A percentile compares a stretch with the other conserved stretches of the same genome.
Conservation (phyloP, 2,329 filamentous ascomycete genomes). For the Paecilomyces sp. region DNA sequence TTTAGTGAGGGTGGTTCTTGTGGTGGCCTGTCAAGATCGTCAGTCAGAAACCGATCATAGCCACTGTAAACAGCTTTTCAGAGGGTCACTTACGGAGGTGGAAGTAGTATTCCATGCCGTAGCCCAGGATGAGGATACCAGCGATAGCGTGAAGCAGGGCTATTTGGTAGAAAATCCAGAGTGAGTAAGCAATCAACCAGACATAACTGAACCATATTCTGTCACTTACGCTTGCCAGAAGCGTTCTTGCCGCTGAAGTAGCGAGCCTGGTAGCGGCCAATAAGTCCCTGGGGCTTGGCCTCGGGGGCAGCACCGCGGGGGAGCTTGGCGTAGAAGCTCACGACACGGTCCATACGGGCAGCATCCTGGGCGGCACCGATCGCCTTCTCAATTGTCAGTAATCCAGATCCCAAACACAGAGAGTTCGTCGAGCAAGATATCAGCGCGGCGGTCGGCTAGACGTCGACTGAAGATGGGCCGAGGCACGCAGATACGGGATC, state of each 20-base stretch:
- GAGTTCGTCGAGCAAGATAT: background rate
- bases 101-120: conserved; percentile 99
- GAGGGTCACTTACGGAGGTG: conserved; percentile 73
- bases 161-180: conserved; percentile 33
- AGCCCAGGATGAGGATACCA: conserved; percentile 72
- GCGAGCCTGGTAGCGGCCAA: conserved; percentile 75
- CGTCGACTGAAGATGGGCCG: background rate
- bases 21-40: conserved; percentile 67
- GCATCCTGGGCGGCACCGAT: conserved; percentile 94
- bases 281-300: conserved; percentile 69
- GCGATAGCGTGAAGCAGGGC: conserved; percentile 83
- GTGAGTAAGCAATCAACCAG: background rate
- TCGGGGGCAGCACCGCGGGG: conserved; percentile 86
- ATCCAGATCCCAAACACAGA: conserved; percentile 1
- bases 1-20: conserved; percentile 99
- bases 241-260: conserved; percentile 90
- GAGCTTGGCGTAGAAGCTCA: conserved; percentile 98
- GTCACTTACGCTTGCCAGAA: conserved; percentile 72
- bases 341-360: conserved; percentile 93
- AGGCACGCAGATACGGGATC: background rate
- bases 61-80: conserved; percentile 3
- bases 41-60: conserved; percentile 1
- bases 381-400: conserved; percentile 55
- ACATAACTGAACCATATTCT: background rate
- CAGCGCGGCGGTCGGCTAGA: background rate